Percentiles rank a stretch among this genome's conserved stretches.
These are phyloP conservation scores for Chlorella vulgaris DNA, from an alignment of 139 green algal species.

Conservation along the genomic window DNA sequence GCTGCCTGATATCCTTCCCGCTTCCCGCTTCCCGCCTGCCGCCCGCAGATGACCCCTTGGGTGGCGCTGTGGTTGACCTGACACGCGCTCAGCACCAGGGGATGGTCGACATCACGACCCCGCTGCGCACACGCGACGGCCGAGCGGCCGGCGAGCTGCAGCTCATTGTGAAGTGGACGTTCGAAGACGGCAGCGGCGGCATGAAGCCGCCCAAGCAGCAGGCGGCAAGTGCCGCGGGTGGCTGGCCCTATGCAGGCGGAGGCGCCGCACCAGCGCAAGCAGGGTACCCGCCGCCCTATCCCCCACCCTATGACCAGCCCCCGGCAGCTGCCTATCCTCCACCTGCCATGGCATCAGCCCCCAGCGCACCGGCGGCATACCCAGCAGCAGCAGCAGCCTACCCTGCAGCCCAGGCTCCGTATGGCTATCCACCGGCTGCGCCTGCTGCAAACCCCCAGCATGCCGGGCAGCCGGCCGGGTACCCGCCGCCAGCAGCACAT, in stretches of 20 bases:
- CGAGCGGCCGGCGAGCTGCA: constrained; percentile 1
- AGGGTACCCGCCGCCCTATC: constrained; percentile 4
- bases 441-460: background rate
- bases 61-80: background rate
- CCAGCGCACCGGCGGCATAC: background rate
- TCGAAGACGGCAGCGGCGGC: background rate
- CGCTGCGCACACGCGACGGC: constrained; percentile 8
- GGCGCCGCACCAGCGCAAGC: background rate
- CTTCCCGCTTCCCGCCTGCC: no score
- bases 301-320: background rate
- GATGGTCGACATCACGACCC: background rate
- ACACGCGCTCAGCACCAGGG: background rate
- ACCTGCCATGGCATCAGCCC: background rate
- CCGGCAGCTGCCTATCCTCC: background rate
- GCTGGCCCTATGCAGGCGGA: background rate
- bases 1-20: no score
- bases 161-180: constrained; percentile 22
- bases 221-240: background rate
- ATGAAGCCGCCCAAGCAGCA: background rate
- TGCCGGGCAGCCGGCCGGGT: background rate
- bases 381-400: background rate
- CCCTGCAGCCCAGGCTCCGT: background rate
- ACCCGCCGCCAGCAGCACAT: background rate
- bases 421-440: background rate
- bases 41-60: constrained; percentile 5